Conservation (phyloP, 2,329 filamentous ascomycete species). For the Fusarium xylarioides region DNA sequence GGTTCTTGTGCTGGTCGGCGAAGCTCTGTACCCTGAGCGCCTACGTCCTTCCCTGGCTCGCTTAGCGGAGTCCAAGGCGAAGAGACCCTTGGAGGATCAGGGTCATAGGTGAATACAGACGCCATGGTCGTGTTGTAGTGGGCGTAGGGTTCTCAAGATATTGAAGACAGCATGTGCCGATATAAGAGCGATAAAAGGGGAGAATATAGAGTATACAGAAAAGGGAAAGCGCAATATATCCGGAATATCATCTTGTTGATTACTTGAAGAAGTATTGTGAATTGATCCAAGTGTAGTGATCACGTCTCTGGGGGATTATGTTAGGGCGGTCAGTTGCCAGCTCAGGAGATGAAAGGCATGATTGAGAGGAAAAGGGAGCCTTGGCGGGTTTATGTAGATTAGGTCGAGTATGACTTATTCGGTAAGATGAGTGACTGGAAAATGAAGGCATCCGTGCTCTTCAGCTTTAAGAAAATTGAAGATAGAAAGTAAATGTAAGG, state of each 20-base stretch:
- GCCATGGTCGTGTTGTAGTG: slow-evolving; percentile 67
- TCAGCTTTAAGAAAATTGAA: not conserved
- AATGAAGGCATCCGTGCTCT: not conserved
- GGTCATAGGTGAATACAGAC: slow-evolving; percentile 95
- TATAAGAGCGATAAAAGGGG: slow-evolving; percentile 11
- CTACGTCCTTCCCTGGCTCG: slow-evolving; percentile 50
- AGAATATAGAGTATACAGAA: slow-evolving; percentile 21
- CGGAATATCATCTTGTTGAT: slow-evolving; percentile 40
- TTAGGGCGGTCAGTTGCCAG: slow-evolving; percentile 28
- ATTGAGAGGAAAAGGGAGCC: slow-evolving; percentile 1
- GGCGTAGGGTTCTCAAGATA: slow-evolving; percentile 28
- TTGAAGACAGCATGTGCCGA: slow-evolving; percentile 19
- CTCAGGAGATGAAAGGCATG: slow-evolving; percentile 38
- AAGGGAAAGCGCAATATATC: slow-evolving; percentile 25
- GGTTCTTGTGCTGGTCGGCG: slow-evolving; percentile 37
- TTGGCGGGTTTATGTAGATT: not conserved
- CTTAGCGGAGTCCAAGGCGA: slow-evolving; percentile 84
- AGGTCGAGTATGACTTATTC: not conserved
- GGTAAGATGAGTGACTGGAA: not conserved
- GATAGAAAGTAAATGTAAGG: slow-evolving; percentile 1
- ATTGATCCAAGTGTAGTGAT: slow-evolving; percentile 23
- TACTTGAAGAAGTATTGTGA: slow-evolving; percentile 8
- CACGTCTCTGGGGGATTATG: slow-evolving; percentile 27
- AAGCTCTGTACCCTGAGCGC: slow-evolving; percentile 18
- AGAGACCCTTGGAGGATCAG: slow-evolving; percentile 84